phyloP scores from a whole-genome alignment of 1,139 yeast genomes.

The Lodderomyces jiufengensis region DNA sequence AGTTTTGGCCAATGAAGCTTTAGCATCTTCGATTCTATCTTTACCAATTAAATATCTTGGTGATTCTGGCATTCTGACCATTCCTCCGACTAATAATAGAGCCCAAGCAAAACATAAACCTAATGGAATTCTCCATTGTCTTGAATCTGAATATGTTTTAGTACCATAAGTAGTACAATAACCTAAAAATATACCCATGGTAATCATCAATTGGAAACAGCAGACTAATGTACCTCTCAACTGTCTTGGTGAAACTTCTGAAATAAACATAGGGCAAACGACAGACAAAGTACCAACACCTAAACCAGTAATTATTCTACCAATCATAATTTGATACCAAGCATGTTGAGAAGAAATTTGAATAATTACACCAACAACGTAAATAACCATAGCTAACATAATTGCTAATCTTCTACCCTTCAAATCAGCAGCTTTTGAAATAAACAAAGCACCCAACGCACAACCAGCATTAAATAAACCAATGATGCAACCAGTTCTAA shows the following conservation, averaged over 20 bases:
- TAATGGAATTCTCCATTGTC: slow-evolving; percentile 63
- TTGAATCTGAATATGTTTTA: slow-evolving; percentile 45
- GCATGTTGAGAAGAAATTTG: slow-evolving; percentile 40
- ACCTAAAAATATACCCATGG: slow-evolving; percentile 67
- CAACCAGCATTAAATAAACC: slow-evolving; percentile 71
- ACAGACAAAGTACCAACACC: slow-evolving; percentile 74
- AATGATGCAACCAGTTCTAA: slow-evolving; percentile 53
- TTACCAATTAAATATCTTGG: slow-evolving; percentile 49
- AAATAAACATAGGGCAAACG: slow-evolving; percentile 62
- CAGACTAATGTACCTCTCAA: slow-evolving; percentile 71
- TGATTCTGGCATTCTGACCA: slow-evolving; percentile 62
- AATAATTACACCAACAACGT: slow-evolving; percentile 46
- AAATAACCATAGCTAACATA: slow-evolving; percentile 41
- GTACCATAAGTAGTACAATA: slow-evolving; percentile 67
- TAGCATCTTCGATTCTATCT: slow-evolving; percentile 38
- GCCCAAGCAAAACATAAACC: slow-evolving; percentile 60
- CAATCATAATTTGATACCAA: slow-evolving; percentile 55
- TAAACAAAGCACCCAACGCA: slow-evolving; percentile 65
- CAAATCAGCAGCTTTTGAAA: slow-evolving; percentile 50
- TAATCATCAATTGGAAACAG: slow-evolving; percentile 65
- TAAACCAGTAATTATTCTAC: slow-evolving; percentile 65
- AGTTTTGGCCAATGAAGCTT: slow-evolving; percentile 55
- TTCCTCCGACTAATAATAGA: slow-evolving; percentile 49
- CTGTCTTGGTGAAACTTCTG: slow-evolving; percentile 67
- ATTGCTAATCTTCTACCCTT: slow-evolving; percentile 54